Conservation (phyloP, 352 stramenopile genomes). For the Detonula confervacea region DNA sequence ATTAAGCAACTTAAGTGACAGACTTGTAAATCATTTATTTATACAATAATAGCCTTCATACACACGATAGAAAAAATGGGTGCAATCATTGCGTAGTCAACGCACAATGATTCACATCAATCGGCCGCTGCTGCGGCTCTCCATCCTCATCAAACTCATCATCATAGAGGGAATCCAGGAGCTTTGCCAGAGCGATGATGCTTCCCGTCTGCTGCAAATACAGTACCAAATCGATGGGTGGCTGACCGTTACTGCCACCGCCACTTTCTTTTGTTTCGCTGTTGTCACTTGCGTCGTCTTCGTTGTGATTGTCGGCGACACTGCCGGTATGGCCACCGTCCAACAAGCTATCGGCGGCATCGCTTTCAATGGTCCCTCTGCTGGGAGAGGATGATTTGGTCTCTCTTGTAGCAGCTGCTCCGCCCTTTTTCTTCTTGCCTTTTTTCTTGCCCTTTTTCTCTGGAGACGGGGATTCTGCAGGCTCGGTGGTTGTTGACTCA, state of each 20-base stretch:
- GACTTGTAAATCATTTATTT: too few relatives aligned
- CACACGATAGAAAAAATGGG: too few relatives aligned
- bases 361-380: slow-evolving; percentile 49
- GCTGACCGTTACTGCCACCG: slow-evolving; percentile 46
- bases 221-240: slow-evolving; percentile 79
- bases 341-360: slow-evolving; percentile 23
- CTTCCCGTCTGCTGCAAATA: slow-evolving; percentile 84
- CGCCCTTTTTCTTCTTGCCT: background rate
- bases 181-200: slow-evolving; percentile 83
- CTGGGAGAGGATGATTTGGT: slow-evolving; percentile 37
- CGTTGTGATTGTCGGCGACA: slow-evolving; percentile 6
- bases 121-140: slow-evolving; percentile 2
- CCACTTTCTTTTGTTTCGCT: slow-evolving; percentile 20
- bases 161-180: slow-evolving; percentile 84
- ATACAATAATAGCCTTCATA: too few relatives aligned
- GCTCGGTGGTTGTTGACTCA: background rate
- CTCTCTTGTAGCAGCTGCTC: slow-evolving; percentile 18
- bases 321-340: slow-evolving; percentile 1
- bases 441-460: slow-evolving; percentile 14
- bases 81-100: slow-evolving; percentile 34
- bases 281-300: too few relatives aligned
- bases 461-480: background rate
- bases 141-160: slow-evolving; percentile 59
- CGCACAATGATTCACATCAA: slow-evolving; percentile 23
- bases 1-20: too few relatives aligned